phyloP scores from a whole-genome alignment of 306 rosid species.

The Ormosia semicastrata region DNA sequence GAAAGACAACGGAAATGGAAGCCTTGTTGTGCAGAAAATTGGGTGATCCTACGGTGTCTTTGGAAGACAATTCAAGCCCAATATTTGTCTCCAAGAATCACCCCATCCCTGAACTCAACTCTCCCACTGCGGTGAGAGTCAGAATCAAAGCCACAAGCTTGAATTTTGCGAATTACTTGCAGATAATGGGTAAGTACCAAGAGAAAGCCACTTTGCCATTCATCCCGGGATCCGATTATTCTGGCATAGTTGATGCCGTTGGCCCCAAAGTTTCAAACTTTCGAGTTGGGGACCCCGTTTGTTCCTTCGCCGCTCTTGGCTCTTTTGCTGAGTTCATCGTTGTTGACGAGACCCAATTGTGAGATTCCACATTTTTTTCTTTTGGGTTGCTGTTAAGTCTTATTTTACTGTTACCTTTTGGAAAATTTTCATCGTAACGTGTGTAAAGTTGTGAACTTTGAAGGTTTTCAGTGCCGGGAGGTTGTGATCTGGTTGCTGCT shows the following conservation, averaged over 20 bases:
- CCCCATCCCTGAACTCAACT: conserved; percentile 59
- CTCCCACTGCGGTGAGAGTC: conserved; percentile 75
- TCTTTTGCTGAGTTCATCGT: conserved; percentile 79
- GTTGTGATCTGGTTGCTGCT: conserved; percentile 84
- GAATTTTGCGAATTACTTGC: conserved; percentile 89
- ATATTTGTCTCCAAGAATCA: conserved; percentile 44
- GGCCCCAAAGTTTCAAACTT: conserved; percentile 68
- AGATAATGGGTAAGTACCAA: conserved; percentile 74
- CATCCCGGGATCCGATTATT: conserved; percentile 84
- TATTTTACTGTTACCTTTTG: background rate
- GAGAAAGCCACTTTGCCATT: conserved; percentile 76
- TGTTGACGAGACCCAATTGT: conserved; percentile 62
- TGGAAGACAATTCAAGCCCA: conserved; percentile 41
- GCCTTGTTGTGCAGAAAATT: conserved; percentile 75
- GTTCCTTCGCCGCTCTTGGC: conserved; percentile 62
- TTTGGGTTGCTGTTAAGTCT: background rate
- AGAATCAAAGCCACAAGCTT: conserved; percentile 86
- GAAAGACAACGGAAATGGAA: conserved; percentile 51
- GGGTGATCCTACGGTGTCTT: conserved; percentile 69
- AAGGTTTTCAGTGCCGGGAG: conserved; percentile 82
- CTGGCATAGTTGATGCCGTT: conserved; percentile 75
- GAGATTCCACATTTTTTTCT: conserved; percentile 27
- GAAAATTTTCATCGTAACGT: background rate
- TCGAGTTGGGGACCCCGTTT: conserved; percentile 73
- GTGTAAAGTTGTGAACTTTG: conserved; percentile 20